Evolutionary conservation across 2,329 filamentous ascomycete genomes (phyloP), one percentile per base, ranked within the genome.

Genomic region (Thelonectria blattea): DNA sequence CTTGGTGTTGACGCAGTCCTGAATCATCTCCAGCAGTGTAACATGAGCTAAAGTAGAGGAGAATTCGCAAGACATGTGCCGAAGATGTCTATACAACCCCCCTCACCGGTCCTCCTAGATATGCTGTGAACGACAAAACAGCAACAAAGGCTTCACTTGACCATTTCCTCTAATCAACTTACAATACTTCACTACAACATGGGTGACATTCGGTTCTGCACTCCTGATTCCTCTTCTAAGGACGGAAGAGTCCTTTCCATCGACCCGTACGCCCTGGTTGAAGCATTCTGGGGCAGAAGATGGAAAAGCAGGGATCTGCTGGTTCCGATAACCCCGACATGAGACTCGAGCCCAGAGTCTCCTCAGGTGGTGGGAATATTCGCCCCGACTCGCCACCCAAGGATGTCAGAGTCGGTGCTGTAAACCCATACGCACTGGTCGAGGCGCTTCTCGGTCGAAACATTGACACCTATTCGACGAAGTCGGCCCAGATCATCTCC

Each of bases 341-440:
- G 56, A 66, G 61, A 49, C 53, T 66, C 30, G 63, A 66, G 52
- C 51, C 47, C 3, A 15, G 27, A 17, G 41, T 41, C 41, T 59
- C 52, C 5, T 41, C 56, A 6, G 48, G 58, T 7, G 39, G 59
- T 11, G 48, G 30, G 11, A 52, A 46, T 8, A 48, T 66, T n/a
- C 62, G 68, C 9, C 75, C 76, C 18, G 77, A 80, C 51, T 69
- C 68, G 20, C 71, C 72, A 0, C 78, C 78, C 53, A 73, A 78
- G 68, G 70, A 79, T 46, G 66, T 79, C 45, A 63, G 66, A 20
- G 69, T 80, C 37, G 78, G 78, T n/a, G 76, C 69, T 58, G 74
- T 77, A 71, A 81, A 81, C 71, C 79, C 79, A 2, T 80, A 78
- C 60, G 78, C 79, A 17, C 72, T 81, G 12, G 76, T 75, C 3